Conservation (phyloP, 352 stramenopile species). For the Phytophthora aleatoria region DNA sequence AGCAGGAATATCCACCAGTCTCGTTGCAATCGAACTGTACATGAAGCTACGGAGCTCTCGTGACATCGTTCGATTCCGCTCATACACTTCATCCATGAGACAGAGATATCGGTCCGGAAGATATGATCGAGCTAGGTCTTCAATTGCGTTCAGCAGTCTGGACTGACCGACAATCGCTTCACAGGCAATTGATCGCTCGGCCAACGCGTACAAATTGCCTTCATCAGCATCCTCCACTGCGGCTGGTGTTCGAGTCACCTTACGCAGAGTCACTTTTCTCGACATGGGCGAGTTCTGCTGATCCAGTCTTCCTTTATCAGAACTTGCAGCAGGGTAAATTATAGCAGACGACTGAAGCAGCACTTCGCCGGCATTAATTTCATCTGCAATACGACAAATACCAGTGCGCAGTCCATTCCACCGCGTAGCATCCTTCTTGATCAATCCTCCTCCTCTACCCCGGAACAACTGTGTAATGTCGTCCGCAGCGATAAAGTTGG, state of each 20-base stretch:
- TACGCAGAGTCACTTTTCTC: constrained; percentile 53
- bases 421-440: constrained; percentile 30
- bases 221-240: constrained; percentile 60
- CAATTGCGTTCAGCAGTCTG: constrained; percentile 67
- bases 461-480: constrained; percentile 60
- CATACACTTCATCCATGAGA: constrained; percentile 74
- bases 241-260: constrained; percentile 48
- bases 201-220: constrained; percentile 61
- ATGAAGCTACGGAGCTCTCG: constrained; percentile 68
- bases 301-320: constrained; percentile 18
- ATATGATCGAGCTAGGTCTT: constrained; percentile 67
- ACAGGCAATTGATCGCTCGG: constrained; percentile 66
- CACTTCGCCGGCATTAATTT: constrained; percentile 51
- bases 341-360: constrained; percentile 52
- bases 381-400: constrained; percentile 61
- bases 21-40: constrained; percentile 57
- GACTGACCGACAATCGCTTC: constrained; percentile 67
- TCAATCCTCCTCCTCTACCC: constrained; percentile 27
- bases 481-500: constrained; percentile 55
- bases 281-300: constrained; percentile 29
- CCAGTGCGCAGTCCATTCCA: constrained; percentile 51
- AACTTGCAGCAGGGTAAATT: constrained; percentile 30
- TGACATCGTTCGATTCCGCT: constrained; percentile 51
- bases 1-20: constrained; percentile 47
- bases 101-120: constrained; percentile 68